Evolutionary conservation across 2,329 filamentous ascomycete genomes (phyloP), one percentile per base, ranked within the genome.

Genomic region (Trichoderma endophyticum): DNA sequence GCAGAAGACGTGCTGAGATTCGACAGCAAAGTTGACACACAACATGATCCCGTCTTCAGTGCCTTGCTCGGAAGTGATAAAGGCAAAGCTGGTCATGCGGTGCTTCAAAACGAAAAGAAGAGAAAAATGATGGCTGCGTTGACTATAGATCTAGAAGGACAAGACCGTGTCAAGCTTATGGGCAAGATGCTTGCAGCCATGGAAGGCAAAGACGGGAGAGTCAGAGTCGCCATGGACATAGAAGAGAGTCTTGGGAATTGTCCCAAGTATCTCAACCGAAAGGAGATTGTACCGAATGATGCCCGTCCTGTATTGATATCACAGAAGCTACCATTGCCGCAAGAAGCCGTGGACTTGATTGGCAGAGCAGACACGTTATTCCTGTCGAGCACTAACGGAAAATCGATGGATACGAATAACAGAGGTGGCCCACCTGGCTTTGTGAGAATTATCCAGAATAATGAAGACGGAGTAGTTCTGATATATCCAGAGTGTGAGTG

Each of bases 371-470:
- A 57, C 54, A 57, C 54, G 4, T 30, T 57, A 8, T 57, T 57
- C 81, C 82, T 97, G 56, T 91, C 92, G n/a, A 92, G 89, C 24
- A 87, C 87, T 0, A 86, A 91, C 76, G 85, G 88, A 18, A 80
- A 83, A 14, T 89, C 90, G 70, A 96, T 97, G 93, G 93, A 97
- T 80, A 92, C 91, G 12, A 97, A 97, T 77, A 89, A 93, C 77
- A 89, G 94, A 7, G 94, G 94, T 48, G 94, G 94, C 0, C 86
- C 90, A 1, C 84, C 86, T 1, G 94, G 93, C 0, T 95, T 97
- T 77, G 83, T 95, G 28, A 87, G 93, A 26, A 84, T 95, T 11
- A 79, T 90, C 1, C 87, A 60, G 9, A 60, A 60, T 0, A 34
- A 34, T 12, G 54, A 57, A 7, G 54, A 57, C 3, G 54, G 54